Base-by-base conservation (phyloP, 805 yeast genomes). In the Sporopachydermia quercuum region DNA sequence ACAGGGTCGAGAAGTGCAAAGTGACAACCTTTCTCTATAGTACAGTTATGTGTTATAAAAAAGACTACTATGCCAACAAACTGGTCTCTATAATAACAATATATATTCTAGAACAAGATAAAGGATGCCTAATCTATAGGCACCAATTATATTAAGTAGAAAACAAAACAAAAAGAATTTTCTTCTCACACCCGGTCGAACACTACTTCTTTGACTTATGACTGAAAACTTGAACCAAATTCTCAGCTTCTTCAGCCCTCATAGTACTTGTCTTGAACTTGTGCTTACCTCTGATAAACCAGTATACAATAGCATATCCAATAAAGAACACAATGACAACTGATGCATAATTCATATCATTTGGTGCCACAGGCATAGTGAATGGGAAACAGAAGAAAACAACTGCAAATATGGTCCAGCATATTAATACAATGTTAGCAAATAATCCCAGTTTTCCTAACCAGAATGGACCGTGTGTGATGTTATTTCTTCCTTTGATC, bases 381-480 rank as follows among this genome's bases (percentile, higher is more conserved):
- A 73, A 58, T 19, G 87, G 86, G 62, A 78, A 71, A 36, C 75
- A 72, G 61, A 70, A 78, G 56, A 78, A 73, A 2, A 76, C 66
- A 3, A 71, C 44, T 4, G 77, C 68, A 49, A 79, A 78, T 0
- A 66, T 37, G 0, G 82, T 65, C 81, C 84, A 78, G 3, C 54
- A 47, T 3, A 77, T 42, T 13, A 71, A 59, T 2, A 77, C 68
- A 16, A 65, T 48, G 50, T 77, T 76, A 39, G 69, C 56, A 38
- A 71, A 45, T 1, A 59, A 48, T 2, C 84, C 84, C 41, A 71
- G 38, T 40, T 62, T 60, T 3, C 81, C 80, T 40, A 70, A 49
- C 80, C 84, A 76, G 56, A 74, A 76, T 30, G 80, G 83, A 35
- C 85, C 85, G 51, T 65, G 76, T 44, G 52, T 60, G 44, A 74